A percentile compares a stretch with the other conserved stretches of the same genome.
phyloP scores from a whole-genome alignment of 2,329 filamentous ascomycete species.

The Xylaria sp. region DNA sequence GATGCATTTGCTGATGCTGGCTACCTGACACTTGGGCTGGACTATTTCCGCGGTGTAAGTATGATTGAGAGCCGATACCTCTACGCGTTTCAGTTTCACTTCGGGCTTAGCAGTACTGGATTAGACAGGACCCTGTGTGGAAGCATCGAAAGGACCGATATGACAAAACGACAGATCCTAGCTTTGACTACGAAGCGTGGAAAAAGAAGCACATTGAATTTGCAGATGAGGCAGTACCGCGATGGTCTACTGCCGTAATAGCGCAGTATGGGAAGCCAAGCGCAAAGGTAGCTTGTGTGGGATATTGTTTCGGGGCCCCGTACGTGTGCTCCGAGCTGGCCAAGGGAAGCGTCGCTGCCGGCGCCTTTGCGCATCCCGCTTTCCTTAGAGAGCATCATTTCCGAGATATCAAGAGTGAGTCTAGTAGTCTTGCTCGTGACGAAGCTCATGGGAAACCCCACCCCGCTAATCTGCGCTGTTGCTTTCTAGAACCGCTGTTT shows the following conservation, averaged over 20 bases:
- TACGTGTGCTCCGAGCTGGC: conserved; percentile 52
- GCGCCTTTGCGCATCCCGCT: conserved; percentile 58
- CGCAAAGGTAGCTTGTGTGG: conserved; percentile 49
- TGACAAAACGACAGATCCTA: conserved; percentile 40
- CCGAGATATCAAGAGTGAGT: conserved; percentile 43
- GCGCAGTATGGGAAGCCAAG: conserved; percentile 42
- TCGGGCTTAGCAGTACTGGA: neutral
- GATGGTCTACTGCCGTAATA: conserved; percentile 44
- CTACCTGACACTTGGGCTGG: conserved; percentile 49
- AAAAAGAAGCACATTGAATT: conserved; percentile 51
- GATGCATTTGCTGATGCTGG: conserved; percentile 53
- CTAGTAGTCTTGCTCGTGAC: neutral
- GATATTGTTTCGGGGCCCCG: conserved; percentile 51
- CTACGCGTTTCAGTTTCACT: neutral
- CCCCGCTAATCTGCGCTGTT: neutral
- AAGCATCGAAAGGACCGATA: conserved; percentile 45
- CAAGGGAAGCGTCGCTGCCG: conserved; percentile 45
- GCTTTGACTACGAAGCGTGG: conserved; percentile 57
- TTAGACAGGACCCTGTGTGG: conserved; percentile 48
- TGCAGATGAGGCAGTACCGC: conserved; percentile 50
- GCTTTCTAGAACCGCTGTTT: conserved; percentile 47
- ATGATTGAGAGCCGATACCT: neutral
- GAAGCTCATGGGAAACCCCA: neutral
- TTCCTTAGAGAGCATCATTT: conserved; percentile 56
- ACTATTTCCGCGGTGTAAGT: conserved; percentile 52